A percentile compares a stretch with the other conserved stretches of the same genome.
Conservation (phyloP, 2,329 filamentous ascomycete species). For the Venturiaceae sp. region DNA sequence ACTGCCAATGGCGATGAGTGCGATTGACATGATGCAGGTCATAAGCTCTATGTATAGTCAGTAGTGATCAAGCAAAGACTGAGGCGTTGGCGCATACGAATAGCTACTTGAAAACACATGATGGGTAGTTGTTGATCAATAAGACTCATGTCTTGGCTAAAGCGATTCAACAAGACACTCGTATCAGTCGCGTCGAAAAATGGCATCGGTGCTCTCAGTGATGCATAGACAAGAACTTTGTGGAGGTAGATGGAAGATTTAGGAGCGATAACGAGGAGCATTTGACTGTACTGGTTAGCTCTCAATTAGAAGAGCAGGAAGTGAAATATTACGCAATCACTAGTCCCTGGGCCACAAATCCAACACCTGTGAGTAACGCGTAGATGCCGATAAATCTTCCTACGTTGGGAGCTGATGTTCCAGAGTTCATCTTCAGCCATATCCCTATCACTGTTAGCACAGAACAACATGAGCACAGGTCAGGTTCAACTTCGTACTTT, state of each 20-base stretch:
- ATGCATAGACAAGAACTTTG: not conserved
- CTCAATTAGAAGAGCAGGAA: not conserved
- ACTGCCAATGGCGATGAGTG: not conserved
- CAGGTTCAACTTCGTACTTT: not conserved
- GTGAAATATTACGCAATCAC: not conserved
- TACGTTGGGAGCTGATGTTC: not conserved
- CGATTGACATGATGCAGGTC: constrained; percentile 1
- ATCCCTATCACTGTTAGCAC: not conserved
- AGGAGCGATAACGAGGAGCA: not conserved
- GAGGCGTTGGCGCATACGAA: not conserved
- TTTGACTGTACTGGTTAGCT: not conserved
- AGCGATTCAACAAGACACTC: constrained; percentile 4
- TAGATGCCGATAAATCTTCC: constrained; percentile 1
- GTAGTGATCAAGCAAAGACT: not conserved
- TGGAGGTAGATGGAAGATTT: constrained; percentile 4
- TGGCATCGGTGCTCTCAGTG: constrained; percentile 2
- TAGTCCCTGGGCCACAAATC: not conserved
- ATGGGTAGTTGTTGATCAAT: constrained; percentile 6
- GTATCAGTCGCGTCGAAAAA: constrained; percentile 3
- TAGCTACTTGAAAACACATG: not conserved
- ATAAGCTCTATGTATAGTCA: not conserved
- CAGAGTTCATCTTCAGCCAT: constrained; percentile 1
- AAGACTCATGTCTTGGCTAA: constrained; percentile 9
- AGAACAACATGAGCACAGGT: not conserved
- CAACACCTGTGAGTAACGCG: not conserved